Evolutionary conservation across 2,329 filamentous ascomycete species (phyloP).

Genomic region (Colletotrichum truncatum): DNA sequence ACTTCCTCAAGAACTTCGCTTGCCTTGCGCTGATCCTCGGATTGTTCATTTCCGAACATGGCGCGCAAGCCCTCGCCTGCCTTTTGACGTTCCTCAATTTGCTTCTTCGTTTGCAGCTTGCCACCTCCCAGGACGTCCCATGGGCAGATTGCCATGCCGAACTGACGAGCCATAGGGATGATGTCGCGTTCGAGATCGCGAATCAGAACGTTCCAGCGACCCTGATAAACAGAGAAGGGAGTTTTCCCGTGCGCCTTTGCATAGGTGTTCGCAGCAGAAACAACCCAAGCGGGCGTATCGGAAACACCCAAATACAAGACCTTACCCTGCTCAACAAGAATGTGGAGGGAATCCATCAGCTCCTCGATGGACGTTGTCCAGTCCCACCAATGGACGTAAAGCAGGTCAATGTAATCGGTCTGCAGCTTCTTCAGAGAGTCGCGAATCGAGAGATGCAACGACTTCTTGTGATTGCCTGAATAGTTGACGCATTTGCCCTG

Average conservation of each 20-base stretch:
- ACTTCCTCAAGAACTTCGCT: slow-evolving; percentile 69
- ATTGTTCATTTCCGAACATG: slow-evolving; percentile 42
- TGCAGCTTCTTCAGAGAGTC: slow-evolving; percentile 55
- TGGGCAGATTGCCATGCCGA: slow-evolving; percentile 62
- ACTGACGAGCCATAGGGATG: slow-evolving; percentile 50
- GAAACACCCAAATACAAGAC: slow-evolving; percentile 52
- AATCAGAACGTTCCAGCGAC: slow-evolving; percentile 44
- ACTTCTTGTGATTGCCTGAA: slow-evolving; percentile 52
- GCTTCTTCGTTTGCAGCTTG: slow-evolving; percentile 53
- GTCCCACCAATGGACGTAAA: slow-evolving; percentile 57
- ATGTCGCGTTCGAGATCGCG: slow-evolving; percentile 52
- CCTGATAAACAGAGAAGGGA: slow-evolving; percentile 50
- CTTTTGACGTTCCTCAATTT: slow-evolving; percentile 40
- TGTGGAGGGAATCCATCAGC: slow-evolving; percentile 51
- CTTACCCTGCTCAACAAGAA: slow-evolving; percentile 50
- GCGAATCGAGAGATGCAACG: slow-evolving; percentile 50
- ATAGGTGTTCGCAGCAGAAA: slow-evolving; percentile 48
- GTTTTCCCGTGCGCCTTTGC: slow-evolving; percentile 44
- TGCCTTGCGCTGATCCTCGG: slow-evolving; percentile 59
- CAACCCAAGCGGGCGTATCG: slow-evolving; percentile 51
- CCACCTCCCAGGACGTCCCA: slow-evolving; percentile 69
- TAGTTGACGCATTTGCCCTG: slow-evolving; percentile 48
- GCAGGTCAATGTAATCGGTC: slow-evolving; percentile 54
- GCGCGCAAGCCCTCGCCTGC: slow-evolving; percentile 50
- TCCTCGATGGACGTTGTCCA: slow-evolving; percentile 51